Conservation (phyloP, 352 stramenopile genomes). For the Globisporangium orthogonon region DNA sequence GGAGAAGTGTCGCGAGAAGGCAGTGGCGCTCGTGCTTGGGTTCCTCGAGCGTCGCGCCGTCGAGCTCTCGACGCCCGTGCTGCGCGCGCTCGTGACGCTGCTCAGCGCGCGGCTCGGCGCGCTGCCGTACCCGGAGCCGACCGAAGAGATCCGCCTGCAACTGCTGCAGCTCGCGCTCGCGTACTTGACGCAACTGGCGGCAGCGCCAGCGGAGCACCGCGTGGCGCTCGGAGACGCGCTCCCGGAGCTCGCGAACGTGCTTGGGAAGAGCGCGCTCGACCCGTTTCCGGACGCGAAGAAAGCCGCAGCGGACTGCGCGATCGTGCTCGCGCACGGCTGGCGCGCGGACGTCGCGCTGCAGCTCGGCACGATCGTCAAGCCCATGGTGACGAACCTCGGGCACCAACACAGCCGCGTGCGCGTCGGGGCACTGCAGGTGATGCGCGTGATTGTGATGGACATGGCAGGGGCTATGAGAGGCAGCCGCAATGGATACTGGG, state of each 20-base stretch:
- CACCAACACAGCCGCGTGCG: constrained; percentile 83
- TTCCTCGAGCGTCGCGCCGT: constrained; percentile 43
- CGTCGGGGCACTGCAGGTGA: constrained; percentile 52
- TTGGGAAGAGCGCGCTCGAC: constrained; percentile 70
- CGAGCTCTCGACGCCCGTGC: constrained; percentile 25
- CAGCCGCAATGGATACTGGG: not conserved
- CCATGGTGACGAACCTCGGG: constrained; percentile 59
- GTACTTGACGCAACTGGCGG: constrained; percentile 49
- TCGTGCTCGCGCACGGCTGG: constrained; percentile 50
- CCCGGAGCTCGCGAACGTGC: constrained; percentile 50
- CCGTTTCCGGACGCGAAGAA: constrained; percentile 83
- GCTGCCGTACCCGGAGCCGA: constrained; percentile 68
- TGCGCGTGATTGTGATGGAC: not conserved
- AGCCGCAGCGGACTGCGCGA: constrained; percentile 51
- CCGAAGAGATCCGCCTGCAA: constrained; percentile 75
- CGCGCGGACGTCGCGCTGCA: constrained; percentile 55
- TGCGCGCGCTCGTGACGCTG: constrained; percentile 46
- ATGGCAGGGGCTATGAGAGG: not conserved
- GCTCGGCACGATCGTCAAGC: constrained; percentile 56
- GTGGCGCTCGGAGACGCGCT: constrained; percentile 49
- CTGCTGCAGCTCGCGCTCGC: constrained; percentile 49
- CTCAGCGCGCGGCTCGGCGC: constrained; percentile 56
- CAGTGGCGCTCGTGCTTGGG: constrained; percentile 51
- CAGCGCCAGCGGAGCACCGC: not conserved
- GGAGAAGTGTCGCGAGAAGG: constrained; percentile 76